Evolutionary conservation across 345 rosid genomes (phyloP), one percentile per base, ranked within the genome.

Genomic region (Moricandia arvensis): DNA sequence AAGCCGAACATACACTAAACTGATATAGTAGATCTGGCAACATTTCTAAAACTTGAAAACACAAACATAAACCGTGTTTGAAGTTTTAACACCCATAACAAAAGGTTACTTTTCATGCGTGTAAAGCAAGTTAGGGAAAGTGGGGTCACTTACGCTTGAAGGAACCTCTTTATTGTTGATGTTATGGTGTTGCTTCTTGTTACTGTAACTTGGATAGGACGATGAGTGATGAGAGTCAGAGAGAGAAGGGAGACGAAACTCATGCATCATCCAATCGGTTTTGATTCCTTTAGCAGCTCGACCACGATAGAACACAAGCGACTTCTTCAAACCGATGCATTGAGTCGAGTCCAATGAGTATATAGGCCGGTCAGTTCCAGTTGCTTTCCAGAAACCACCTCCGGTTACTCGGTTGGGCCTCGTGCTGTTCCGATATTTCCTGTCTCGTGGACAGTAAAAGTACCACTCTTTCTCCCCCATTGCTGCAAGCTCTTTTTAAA

Each of bases 181-280:
- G 57, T 29, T 72, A 29, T 17, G 62, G 29, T 68, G 57, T 66
- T 68, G 78, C 55, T 74, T 79, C 62, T 79, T 73, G 68, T 31
- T 68, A 62, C 4, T 73, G 77, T 71, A 26, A 17, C 7, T 71
- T 4, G 27, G 29, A 47, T 59, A 55, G 7, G 59, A 45, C 61
- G 69, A 8, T 0, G 81, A 72, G 51, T 60, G 86, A 6, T 81
- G 72, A 9, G 91, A 83, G 53, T 85, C 90, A 0, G 80, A 45
- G 7, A 86, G 66, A 35, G 98, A 85, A 74, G 98, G 98, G 34
- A 94, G 85, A 10, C 96, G 91, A 65, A 91, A 94, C 63, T 94
- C 98, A n/a, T 94, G 98, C 98, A 94, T 94, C 98, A 94, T 94
- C 99, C 97, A 94, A 68, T 94, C 99, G 2, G 97, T 94, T 81